These are phyloP conservation scores for Pinus tabuliformis DNA, from an alignment of 75 land plant species.

Conservation along the genomic window DNA sequence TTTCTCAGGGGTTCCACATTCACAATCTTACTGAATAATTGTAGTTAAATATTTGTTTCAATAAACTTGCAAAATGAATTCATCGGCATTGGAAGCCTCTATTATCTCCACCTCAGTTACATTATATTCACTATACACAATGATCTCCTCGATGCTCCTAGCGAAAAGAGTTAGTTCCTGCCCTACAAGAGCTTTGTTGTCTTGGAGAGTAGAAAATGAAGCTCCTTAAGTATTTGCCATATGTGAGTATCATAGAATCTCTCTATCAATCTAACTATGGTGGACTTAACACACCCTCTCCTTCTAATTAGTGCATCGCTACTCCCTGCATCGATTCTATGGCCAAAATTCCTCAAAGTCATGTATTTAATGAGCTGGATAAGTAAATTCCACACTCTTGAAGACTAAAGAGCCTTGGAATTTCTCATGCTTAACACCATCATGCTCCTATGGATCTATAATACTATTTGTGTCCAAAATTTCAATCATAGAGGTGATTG, in stretches of 20 bases:
- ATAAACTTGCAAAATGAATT: too few relatives aligned
- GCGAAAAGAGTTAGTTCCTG: constrained; percentile 49
- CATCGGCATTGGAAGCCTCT: too few relatives aligned
- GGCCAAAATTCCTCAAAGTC: constrained; percentile 3
- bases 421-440: constrained; percentile 21
- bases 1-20: not conserved
- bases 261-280: constrained; percentile 13
- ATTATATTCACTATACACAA: constrained; percentile 27
- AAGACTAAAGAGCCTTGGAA: constrained; percentile 42
- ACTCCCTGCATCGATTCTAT: not conserved
- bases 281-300: constrained; percentile 11
- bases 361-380: constrained; percentile 31
- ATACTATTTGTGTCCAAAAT: constrained; percentile 53
- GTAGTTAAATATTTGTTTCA: too few relatives aligned
- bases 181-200: constrained; percentile 28
- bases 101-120: constrained; percentile 17
- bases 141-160: constrained; percentile 32
- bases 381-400: constrained; percentile 50
- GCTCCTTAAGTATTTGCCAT: constrained; percentile 17
- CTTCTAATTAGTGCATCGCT: constrained; percentile 12
- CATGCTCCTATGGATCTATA: constrained; percentile 56
- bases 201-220: constrained; percentile 23
- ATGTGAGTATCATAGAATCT: constrained; percentile 20
- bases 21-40: too few relatives aligned
- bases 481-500: constrained; percentile 63